Evolutionary conservation across 2,329 filamentous ascomycete genomes (phyloP), one percentile per base, ranked within the genome.

Genomic region (Fonsecaea pedrosoi): DNA sequence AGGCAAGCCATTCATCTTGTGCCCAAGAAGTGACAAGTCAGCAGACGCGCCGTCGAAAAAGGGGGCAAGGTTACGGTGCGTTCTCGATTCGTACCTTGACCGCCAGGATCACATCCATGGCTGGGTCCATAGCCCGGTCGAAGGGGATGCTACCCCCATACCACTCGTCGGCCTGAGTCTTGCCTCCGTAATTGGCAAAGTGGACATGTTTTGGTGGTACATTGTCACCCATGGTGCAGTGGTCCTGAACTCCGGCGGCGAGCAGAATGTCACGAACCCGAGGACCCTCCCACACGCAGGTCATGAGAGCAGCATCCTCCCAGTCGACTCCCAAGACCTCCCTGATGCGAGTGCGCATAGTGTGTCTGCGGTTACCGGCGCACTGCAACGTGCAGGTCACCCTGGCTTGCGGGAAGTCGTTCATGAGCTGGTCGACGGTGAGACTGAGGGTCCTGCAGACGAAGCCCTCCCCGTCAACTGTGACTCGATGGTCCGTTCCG

Each of bases 301-400:
- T 88, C 84, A 87, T 87, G 21, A 87, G 81, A 0, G 86, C 86
- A 45, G 82, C 85, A 70, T 87, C 85, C 42, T 81, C 81, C 86
- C 86, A 88, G 72, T 88, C 85, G 50, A 88, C 82, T 0, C 86
- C 86, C 38, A 81, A 77, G 4, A 88, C 86, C 74, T 88, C 86
- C 71, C 86, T 86, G 32, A 87, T 75, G 69, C 82, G 78, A 0
- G 84, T 87, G 32, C 85, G 83, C 85, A 88, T 88, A 1, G 84
- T 86, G 72, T 88, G 85, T 10, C 86, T 81, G 7, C 86, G 78
- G 70, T 88, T 88, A 21, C 86, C 86, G 2, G 86, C 86, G 70
- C 86, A 88, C 77, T 87, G 85, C 1, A 88, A 77, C 1, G 84
- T 83, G 68, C 84, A 86, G n/a, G 83, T 78, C 12, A 88, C 82